Conservation (phyloP, 768 basidiomycete species). For the Suillus luteus region DNA sequence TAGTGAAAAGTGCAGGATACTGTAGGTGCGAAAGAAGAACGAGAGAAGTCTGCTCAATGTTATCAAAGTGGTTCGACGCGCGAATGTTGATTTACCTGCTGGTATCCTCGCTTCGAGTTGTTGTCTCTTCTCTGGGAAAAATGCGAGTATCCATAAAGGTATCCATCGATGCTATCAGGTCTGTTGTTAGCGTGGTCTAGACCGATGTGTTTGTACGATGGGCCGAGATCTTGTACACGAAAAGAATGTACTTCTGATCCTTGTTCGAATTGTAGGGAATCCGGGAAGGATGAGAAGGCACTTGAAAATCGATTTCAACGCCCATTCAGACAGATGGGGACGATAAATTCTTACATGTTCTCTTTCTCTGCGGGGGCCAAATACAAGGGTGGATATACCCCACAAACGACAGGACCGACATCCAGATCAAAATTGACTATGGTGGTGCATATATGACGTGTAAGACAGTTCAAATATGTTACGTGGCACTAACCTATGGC, state of each 20-base stretch:
- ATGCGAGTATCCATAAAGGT: constrained; percentile 75
- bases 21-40: constrained; percentile 80
- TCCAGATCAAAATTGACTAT: constrained; percentile 89
- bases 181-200: constrained; percentile 31
- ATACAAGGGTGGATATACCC: constrained; percentile 66
- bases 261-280: constrained; percentile 83
- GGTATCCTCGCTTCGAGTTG: constrained; percentile 74
- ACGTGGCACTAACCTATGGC: constrained; percentile 52
- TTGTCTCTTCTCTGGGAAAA: constrained; percentile 73
- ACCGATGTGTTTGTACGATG: constrained; percentile 21
- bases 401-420: constrained; percentile 75
- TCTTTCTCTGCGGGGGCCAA: constrained; percentile 70
- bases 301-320: constrained; percentile 40
- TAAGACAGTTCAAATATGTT: background rate
- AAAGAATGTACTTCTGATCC: constrained; percentile 86
- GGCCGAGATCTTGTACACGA: constrained; percentile 63
- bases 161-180: constrained; percentile 56
- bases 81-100: constrained; percentile 52
- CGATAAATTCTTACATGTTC: constrained; percentile 68
- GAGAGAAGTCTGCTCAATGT: constrained; percentile 41
- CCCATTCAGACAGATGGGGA: background rate
- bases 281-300: constrained; percentile 91
- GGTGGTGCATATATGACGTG: constrained; percentile 1
- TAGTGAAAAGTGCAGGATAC: constrained; percentile 83
- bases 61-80: constrained; percentile 2